phyloP scores from a whole-genome alignment of 495 filamentous ascomycete species.

The Cercophora sp. region DNA sequence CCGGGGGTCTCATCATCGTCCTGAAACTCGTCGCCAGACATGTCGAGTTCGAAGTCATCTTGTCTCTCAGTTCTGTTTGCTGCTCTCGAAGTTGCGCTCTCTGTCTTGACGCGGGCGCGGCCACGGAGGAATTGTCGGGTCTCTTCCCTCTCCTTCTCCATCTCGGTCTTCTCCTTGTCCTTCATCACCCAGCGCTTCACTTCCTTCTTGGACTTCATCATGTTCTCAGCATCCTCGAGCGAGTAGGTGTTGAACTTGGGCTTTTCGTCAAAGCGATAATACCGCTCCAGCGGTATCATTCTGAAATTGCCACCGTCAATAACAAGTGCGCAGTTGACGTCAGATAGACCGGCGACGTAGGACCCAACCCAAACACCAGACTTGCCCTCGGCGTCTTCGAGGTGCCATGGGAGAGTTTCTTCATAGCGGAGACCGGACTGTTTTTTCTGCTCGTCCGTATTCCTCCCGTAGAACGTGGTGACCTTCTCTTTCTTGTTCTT shows the following conservation, averaged over 20 bases:
- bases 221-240: constrained; percentile 79
- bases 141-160: constrained; percentile 48
- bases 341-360: constrained; percentile 79
- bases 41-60: constrained; percentile 57
- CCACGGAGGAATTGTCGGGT: constrained; percentile 43
- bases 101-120: constrained; percentile 45
- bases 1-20: constrained; percentile 84
- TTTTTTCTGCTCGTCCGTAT: constrained; percentile 71
- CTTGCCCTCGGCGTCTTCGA: constrained; percentile 93
- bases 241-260: constrained; percentile 75
- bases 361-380: constrained; percentile 82
- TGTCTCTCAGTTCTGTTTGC: constrained; percentile 48
- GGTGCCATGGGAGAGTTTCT: constrained; percentile 90
- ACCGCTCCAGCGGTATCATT: constrained; percentile 89
- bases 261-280: constrained; percentile 86
- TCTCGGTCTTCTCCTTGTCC: constrained; percentile 50
- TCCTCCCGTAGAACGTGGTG: constrained; percentile 47
- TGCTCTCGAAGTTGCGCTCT: constrained; percentile 48
- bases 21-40: constrained; percentile 47
- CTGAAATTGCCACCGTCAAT: constrained; percentile 65
- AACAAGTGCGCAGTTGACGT: constrained; percentile 69
- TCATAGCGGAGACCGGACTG: constrained; percentile 81
- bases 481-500: constrained; percentile 76
- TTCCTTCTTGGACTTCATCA: constrained; percentile 52
- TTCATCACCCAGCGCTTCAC: constrained; percentile 71